Percentiles rank a stretch among this genome's conserved stretches.
These are phyloP conservation scores for Sugiyamaella pinicola DNA, from an alignment of 1,139 yeast species.

Conservation along the genomic window DNA sequence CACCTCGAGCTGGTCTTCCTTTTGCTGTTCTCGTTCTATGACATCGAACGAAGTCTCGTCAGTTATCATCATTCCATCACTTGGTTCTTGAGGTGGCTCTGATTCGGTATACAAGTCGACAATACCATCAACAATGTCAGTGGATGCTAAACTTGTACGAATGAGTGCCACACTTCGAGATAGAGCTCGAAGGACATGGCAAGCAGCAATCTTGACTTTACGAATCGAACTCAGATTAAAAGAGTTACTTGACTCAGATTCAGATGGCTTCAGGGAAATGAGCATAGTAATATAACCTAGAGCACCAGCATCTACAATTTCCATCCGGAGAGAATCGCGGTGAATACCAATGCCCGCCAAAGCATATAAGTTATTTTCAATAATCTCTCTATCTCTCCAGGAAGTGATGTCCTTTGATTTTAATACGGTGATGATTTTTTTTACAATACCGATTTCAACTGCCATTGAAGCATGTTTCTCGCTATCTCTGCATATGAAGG, in stretches of 20 bases:
- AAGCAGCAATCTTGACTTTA: constrained; percentile 45
- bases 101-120: constrained; percentile 43
- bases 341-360: constrained; percentile 43
- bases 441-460: constrained; percentile 42
- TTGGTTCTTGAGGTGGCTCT: constrained; percentile 18
- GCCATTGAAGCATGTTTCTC: constrained; percentile 40
- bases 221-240: constrained; percentile 27
- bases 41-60: constrained; percentile 20
- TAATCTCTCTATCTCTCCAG: constrained; percentile 33
- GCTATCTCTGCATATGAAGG: constrained; percentile 40
- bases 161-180: constrained; percentile 73
- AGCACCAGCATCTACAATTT: constrained; percentile 41
- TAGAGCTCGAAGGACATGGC: constrained; percentile 66
- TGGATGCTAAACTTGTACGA: constrained; percentile 66
- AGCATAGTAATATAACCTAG: constrained; percentile 37
- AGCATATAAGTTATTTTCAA: constrained; percentile 38
- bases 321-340: constrained; percentile 39
- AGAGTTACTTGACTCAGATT: constrained; percentile 13
- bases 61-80: constrained; percentile 34
- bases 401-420: constrained; percentile 27
- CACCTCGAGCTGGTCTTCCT: constrained; percentile 48
- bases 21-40: constrained; percentile 26
- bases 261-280: constrained; percentile 29
- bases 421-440: constrained; percentile 33
- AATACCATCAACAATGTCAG: constrained; percentile 54